Evolutionary conservation across 2,329 filamentous ascomycete genomes (phyloP).

Genomic region (Ascocoryne sarcoides): DNA sequence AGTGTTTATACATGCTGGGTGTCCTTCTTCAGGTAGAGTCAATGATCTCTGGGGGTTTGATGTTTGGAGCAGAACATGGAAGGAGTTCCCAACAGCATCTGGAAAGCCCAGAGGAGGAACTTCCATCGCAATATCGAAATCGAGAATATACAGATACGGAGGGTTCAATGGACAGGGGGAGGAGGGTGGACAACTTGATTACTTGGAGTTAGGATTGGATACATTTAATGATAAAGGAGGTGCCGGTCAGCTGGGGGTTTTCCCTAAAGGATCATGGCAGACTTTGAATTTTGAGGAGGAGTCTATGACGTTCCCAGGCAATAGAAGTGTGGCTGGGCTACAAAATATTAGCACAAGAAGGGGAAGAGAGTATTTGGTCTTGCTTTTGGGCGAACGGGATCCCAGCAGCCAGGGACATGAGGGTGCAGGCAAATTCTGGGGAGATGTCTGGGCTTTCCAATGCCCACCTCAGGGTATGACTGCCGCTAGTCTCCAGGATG

Average conservation of each 20-base stretch:
- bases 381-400: slow-evolving; percentile 50
- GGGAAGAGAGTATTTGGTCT: slow-evolving; percentile 52
- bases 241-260: slow-evolving; percentile 41
- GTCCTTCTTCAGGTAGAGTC: slow-evolving; percentile 49
- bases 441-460: slow-evolving; percentile 57
- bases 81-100: slow-evolving; percentile 56
- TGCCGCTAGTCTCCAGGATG: slow-evolving; percentile 45
- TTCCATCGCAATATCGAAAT: slow-evolving; percentile 54
- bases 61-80: slow-evolving; percentile 56
- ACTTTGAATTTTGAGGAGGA: slow-evolving; percentile 38
- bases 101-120: slow-evolving; percentile 58
- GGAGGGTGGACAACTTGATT: slow-evolving; percentile 63
- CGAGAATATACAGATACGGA: slow-evolving; percentile 67
- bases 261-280: slow-evolving; percentile 46
- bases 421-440: slow-evolving; percentile 44
- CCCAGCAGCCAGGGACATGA: slow-evolving; percentile 41
- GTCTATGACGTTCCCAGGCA: slow-evolving; percentile 38
- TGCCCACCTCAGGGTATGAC: slow-evolving; percentile 47
- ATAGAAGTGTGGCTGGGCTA: slow-evolving; percentile 45
- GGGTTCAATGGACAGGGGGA: slow-evolving; percentile 66
- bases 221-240: slow-evolving; percentile 42
- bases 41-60: slow-evolving; percentile 74
- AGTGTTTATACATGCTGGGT: slow-evolving; percentile 70
- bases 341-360: slow-evolving; percentile 49
- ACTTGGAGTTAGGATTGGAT: slow-evolving; percentile 49